These are phyloP conservation scores for Trichoderma virens DNA, from an alignment of 495 filamentous ascomycete species.

Conservation along the genomic window DNA sequence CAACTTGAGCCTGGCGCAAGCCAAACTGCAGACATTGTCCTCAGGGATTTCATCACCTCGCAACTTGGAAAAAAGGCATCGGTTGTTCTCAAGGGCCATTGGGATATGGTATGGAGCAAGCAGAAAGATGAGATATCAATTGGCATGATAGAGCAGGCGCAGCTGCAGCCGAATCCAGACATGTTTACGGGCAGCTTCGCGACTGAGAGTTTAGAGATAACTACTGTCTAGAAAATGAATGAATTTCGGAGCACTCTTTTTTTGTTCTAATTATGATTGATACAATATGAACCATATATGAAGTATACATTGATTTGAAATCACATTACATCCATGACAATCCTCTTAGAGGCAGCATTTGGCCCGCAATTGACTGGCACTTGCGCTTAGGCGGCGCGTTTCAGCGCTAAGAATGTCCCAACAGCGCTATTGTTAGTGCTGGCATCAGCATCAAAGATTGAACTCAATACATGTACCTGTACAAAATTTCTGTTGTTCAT, in stretches of 20 bases:
- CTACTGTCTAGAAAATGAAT: background rate
- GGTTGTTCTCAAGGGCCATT: constrained; percentile 23
- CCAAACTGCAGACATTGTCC: constrained; percentile 18
- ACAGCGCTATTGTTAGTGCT: no score
- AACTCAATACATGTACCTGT: no score
- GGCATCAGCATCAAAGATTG: no score
- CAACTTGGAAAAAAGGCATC: constrained; percentile 19
- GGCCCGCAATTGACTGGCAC: no score
- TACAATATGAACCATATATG: no score
- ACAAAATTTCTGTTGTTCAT: background rate
- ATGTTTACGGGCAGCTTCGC: background rate
- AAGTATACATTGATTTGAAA: no score
- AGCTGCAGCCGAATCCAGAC: background rate
- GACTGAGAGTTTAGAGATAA: background rate
- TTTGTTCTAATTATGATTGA: background rate
- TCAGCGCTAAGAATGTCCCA: no score
- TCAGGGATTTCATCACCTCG: constrained; percentile 21
- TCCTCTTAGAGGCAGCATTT: no score
- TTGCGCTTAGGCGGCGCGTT: no score
- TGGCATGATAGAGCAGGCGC: constrained; percentile 18
- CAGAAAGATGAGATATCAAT: constrained; percentile 20
- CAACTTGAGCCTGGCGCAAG: constrained; percentile 30
- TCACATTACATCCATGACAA: no score
- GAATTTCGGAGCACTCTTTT: background rate
- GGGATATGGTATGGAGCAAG: constrained; percentile 23